Conservation (phyloP, 441 rosid species). For the Syzygium malaccense region DNA sequence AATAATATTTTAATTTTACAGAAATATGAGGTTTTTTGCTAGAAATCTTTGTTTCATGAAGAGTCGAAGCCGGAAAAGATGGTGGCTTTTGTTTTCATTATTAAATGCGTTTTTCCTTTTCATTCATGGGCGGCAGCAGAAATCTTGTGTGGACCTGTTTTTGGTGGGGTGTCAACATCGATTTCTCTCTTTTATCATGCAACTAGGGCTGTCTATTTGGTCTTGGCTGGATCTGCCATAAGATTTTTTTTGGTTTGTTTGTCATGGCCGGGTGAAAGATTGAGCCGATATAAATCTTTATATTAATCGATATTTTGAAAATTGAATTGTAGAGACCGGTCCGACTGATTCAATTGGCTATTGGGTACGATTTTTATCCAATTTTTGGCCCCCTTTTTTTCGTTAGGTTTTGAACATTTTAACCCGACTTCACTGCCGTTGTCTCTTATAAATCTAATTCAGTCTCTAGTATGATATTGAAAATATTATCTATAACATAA, state of each 20-base stretch:
- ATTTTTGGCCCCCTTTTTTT: background rate
- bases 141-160: background rate
- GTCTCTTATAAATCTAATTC: background rate
- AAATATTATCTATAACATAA: background rate
- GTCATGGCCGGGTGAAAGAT: background rate
- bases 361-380: no score
- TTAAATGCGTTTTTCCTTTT: background rate
- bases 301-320: background rate
- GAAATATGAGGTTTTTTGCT: background rate
- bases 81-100: background rate
- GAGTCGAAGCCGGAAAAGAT: background rate
- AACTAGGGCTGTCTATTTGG: background rate
- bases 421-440: accelerated
- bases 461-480: background rate
- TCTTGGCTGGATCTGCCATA: background rate
- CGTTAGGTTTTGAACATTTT: background rate
- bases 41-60: background rate
- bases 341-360: background rate
- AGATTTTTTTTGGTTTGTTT: background rate
- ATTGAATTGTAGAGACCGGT: accelerated
- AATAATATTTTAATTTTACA: background rate
- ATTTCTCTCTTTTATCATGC: background rate
- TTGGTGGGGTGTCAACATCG: background rate
- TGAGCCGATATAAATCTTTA: background rate
- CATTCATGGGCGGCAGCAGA: background rate